Percentiles rank a stretch among this genome's conserved stretches.
phyloP scores from a whole-genome alignment of 75 land plant genomes.

The Cryptomeria japonica region DNA sequence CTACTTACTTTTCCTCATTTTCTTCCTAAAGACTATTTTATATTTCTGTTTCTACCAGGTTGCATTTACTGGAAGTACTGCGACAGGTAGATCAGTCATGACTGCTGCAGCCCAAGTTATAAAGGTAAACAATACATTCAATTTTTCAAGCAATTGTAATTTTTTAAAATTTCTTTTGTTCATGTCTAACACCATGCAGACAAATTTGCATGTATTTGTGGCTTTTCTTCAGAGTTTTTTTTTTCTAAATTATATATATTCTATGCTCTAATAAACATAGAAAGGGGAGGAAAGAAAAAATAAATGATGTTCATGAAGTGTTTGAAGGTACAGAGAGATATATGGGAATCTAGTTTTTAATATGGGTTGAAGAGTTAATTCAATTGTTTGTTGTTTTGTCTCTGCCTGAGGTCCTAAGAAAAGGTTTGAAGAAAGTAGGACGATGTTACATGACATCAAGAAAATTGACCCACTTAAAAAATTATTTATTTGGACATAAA shows the following conservation, averaged over 20 bases:
- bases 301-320: neutral
- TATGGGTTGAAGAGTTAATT: neutral
- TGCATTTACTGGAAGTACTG: constrained; percentile 96
- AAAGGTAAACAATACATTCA: constrained; percentile 55
- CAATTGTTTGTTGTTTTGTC: neutral
- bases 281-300: neutral
- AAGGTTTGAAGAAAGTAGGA: neutral
- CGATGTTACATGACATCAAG: neutral
- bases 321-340: neutral
- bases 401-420: neutral
- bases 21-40: neutral
- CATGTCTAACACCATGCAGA: neutral
- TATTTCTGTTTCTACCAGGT: constrained; percentile 43
- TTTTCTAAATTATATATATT: neutral
- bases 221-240: neutral
- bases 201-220: neutral
- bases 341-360: neutral
- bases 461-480: neutral
- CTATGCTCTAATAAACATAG: neutral
- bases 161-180: neutral
- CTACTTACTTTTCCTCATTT: neutral
- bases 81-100: constrained; percentile 91
- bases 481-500: neutral
- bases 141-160: neutral
- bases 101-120: constrained; percentile 85